These are phyloP conservation scores for Nitzschia sp. DNA, from an alignment of 108 stramenopile species.

Conservation along the genomic window DNA sequence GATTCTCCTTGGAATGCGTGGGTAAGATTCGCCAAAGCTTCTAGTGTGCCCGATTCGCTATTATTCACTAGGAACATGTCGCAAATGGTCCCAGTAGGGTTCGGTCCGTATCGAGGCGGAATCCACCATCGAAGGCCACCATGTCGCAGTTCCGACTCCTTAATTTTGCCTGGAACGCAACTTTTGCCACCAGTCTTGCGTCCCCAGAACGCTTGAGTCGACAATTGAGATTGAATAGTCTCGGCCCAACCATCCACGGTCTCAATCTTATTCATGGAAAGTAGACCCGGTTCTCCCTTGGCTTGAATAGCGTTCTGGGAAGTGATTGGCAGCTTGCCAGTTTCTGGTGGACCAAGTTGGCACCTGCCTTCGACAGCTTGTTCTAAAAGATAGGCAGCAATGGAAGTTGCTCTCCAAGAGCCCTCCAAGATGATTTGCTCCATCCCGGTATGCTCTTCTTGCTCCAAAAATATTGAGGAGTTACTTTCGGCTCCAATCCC, in stretches of 20 bases:
- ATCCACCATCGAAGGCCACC: conserved; percentile 86
- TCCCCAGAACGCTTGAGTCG: conserved; percentile 23
- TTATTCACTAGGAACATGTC: conserved; percentile 55
- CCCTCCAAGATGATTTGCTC: conserved; percentile 71
- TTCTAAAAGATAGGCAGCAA: conserved; percentile 64
- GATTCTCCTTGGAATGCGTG: conserved; percentile 54
- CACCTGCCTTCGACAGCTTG: conserved; percentile 11
- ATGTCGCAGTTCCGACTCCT: conserved; percentile 47
- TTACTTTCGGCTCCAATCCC: conserved; percentile 70
- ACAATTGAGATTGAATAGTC: conserved; percentile 45
- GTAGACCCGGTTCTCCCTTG: conserved; percentile 58
- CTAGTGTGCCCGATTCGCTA: conserved; percentile 22
- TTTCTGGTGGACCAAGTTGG: conserved; percentile 8
- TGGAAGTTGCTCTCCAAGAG: conserved; percentile 73
- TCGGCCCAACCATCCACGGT: conserved; percentile 69
- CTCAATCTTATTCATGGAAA: conserved; percentile 53
- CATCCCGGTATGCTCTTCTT: conserved; percentile 22
- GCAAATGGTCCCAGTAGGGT: conserved; percentile 66
- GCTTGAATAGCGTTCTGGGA: conserved; percentile 49
- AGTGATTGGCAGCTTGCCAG: not conserved
- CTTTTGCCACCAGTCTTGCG: conserved; percentile 72
- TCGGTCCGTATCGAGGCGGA: conserved; percentile 65
- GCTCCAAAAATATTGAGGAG: conserved; percentile 63
- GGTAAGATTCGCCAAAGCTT: conserved; percentile 44
- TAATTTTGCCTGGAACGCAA: conserved; percentile 66